Conservation (phyloP, 768 basidiomycete genomes). For the Amanita pseudoporphyria region DNA sequence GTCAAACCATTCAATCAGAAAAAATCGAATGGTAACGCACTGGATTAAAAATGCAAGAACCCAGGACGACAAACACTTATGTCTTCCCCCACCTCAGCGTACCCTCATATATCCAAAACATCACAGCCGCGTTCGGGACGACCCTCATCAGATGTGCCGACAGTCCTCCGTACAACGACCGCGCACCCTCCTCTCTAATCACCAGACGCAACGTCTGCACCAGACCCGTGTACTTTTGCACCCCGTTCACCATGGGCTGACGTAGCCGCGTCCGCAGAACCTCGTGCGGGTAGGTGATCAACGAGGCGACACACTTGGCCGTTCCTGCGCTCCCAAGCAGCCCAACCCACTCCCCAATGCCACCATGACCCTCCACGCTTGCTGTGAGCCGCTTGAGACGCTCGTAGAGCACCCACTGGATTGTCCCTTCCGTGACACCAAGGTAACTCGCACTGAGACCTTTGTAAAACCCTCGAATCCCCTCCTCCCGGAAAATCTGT, state of each 20-base stretch:
- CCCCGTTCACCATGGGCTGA: conserved; percentile 74
- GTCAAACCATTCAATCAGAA: no score
- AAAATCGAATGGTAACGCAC: no score
- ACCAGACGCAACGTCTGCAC: conserved; percentile 78
- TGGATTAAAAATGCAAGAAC: no score
- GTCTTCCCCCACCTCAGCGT: conserved; percentile 48
- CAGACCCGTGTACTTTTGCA: conserved; percentile 79
- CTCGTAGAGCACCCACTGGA: conserved; percentile 98
- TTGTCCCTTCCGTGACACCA: conserved; percentile 92
- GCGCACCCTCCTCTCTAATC: conserved; percentile 82
- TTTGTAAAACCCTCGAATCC: conserved; percentile 85
- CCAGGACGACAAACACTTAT: neutral
- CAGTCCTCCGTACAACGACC: conserved; percentile 83
- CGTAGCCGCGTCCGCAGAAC: conserved; percentile 87
- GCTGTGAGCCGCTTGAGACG: conserved; percentile 67
- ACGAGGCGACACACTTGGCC: conserved; percentile 87
- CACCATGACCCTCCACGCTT: conserved; percentile 44
- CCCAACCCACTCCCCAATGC: conserved; percentile 58
- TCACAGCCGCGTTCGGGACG: conserved; percentile 93
- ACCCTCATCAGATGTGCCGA: conserved; percentile 94
- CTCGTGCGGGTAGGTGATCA: conserved; percentile 98
- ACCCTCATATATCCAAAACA: conserved; percentile 94
- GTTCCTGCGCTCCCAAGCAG: conserved; percentile 88
- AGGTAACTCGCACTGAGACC: conserved; percentile 92
- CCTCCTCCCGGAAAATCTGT: conserved; percentile 73